Conservation (phyloP, 331 rosid species). For the Quercus lobata region DNA sequence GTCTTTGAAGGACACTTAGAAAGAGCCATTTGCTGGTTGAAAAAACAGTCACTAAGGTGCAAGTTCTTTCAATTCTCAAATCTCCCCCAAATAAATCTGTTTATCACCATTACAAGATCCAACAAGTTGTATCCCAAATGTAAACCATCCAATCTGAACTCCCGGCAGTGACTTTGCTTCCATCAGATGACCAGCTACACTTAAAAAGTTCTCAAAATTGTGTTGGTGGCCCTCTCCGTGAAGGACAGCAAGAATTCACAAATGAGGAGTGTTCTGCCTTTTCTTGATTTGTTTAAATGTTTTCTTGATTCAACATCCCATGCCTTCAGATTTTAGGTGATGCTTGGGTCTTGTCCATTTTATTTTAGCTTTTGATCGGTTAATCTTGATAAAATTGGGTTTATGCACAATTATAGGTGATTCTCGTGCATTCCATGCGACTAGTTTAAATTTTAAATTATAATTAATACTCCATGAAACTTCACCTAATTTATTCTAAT, state of each 20-base stretch:
- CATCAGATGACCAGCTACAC: conserved; percentile 90
- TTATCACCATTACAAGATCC: conserved; percentile 93
- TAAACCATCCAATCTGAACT: conserved; percentile 96
- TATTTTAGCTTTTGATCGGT: too few relatives aligned
- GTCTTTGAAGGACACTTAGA: not conserved
- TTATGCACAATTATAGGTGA: too few relatives aligned
- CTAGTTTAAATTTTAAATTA: too few relatives aligned
- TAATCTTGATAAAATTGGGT: too few relatives aligned
- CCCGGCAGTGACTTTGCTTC: conserved; percentile 90
- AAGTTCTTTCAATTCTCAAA: conserved; percentile 24
- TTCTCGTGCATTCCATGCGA: too few relatives aligned
- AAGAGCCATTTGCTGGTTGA: not conserved
- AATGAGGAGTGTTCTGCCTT: conserved; percentile 87
- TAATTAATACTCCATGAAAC: too few relatives aligned
- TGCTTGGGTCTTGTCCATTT: too few relatives aligned
- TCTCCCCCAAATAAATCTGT: conserved; percentile 86
- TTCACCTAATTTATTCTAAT: too few relatives aligned
- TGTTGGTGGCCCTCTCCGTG: conserved; percentile 94
- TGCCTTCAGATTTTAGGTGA: conserved; percentile 35
- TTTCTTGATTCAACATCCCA: conserved; percentile 86
- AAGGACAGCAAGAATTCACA: conserved; percentile 86
- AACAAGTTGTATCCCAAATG: conserved; percentile 87
- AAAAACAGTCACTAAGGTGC: not conserved
- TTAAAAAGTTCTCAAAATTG: conserved; percentile 86
- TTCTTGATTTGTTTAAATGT: conserved; percentile 62